Conservation (phyloP, 164 flowering plant genomes). For the Cinnamomum micranthum region DNA sequence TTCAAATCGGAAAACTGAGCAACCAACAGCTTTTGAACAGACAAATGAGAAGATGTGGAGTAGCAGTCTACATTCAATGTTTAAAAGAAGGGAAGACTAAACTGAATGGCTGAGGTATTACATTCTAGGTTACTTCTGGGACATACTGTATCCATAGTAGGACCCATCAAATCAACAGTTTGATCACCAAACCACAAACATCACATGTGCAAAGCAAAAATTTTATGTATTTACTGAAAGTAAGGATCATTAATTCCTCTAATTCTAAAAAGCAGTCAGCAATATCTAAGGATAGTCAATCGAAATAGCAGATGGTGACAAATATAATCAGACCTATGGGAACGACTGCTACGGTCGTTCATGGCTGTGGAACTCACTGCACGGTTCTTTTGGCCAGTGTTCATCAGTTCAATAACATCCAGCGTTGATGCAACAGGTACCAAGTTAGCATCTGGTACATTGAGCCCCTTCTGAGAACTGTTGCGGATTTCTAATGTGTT, state of each 20-base stretch:
- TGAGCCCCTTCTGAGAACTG: slow-evolving; percentile 83
- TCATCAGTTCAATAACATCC: slow-evolving; percentile 90
- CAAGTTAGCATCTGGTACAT: slow-evolving; percentile 91
- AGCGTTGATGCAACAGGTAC: slow-evolving; percentile 79
- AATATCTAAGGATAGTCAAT: not conserved
- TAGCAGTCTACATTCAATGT: not conserved
- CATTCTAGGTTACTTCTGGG: not conserved
- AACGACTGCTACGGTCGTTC: slow-evolving; percentile 98
- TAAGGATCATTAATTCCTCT: not conserved
- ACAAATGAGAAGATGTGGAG: not conserved
- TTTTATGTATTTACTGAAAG: not conserved
- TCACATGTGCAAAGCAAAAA: not conserved
- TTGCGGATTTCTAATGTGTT: slow-evolving; percentile 91
- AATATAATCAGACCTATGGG: slow-evolving; percentile 67
- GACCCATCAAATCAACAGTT: not conserved
- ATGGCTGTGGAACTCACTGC: slow-evolving; percentile 95
- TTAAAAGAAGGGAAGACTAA: not conserved
- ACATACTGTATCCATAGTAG: not conserved
- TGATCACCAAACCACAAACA: not conserved
- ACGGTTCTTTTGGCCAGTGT: slow-evolving; percentile 82
- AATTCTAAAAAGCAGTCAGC: not conserved
- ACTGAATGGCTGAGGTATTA: not conserved
- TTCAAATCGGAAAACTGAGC: not conserved
- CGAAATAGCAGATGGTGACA: not conserved
- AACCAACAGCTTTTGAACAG: not conserved